Percentiles rank a stretch among this genome's conserved stretches.
phyloP scores from a whole-genome alignment of 106 monocot species.

The Apostasia shenzhenica region DNA sequence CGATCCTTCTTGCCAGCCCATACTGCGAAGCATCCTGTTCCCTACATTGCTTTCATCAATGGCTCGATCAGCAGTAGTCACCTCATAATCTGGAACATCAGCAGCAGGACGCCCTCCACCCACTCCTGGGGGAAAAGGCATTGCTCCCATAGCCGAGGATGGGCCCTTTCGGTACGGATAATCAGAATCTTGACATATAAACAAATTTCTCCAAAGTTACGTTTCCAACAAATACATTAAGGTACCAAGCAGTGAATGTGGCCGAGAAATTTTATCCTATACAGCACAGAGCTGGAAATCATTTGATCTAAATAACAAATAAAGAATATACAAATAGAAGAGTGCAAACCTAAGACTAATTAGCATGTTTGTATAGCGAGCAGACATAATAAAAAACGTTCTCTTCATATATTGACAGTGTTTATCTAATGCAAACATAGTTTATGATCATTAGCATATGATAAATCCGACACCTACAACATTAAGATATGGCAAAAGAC shows the following conservation, averaged over 20 bases:
- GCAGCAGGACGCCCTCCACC: slow-evolving; percentile 47
- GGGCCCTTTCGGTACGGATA: slow-evolving; percentile 68
- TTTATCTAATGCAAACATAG: background rate
- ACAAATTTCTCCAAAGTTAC: slow-evolving; percentile 53
- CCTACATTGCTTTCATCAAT: slow-evolving; percentile 96
- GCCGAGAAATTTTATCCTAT: slow-evolving; percentile 1
- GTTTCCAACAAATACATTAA: slow-evolving; percentile 23
- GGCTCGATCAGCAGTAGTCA: slow-evolving; percentile 71
- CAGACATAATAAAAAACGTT: no score
- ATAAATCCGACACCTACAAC: background rate
- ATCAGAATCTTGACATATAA: slow-evolving; percentile 85
- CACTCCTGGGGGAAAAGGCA: slow-evolving; percentile 98
- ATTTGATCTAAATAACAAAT: no score
- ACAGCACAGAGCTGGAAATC: background rate
- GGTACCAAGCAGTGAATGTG: slow-evolving; percentile 28
- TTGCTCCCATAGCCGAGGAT: slow-evolving; percentile 49
- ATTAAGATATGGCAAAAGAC: background rate
- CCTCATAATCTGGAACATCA: slow-evolving; percentile 59
- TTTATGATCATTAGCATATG: background rate
- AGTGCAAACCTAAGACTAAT: no score
- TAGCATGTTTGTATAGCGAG: no score
- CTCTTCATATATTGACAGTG: no score
- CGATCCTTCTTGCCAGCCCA: slow-evolving; percentile 99
- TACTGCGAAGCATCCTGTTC: slow-evolving; percentile 88
- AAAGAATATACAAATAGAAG: no score